A percentile compares a stretch with the other conserved stretches of the same genome.
Evolutionary conservation across 805 yeast species (phyloP).

Genomic region (Nakazawaea anatomiae): DNA sequence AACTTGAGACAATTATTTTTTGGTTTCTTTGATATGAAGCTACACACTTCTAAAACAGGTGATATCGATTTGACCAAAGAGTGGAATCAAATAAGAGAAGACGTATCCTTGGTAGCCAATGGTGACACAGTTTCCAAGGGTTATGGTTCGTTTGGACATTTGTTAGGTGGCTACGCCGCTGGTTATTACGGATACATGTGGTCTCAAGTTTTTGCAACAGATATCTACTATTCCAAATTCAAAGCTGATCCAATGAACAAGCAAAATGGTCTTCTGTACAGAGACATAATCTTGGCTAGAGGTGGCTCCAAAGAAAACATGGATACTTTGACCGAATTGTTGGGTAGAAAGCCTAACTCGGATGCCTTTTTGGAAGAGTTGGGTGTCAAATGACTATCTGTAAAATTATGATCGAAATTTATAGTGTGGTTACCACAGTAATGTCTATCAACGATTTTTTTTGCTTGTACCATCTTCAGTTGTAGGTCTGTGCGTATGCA

Average conservation of each 20-base stretch:
- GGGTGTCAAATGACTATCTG: conserved; percentile 29
- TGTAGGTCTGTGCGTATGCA: too few species aligned
- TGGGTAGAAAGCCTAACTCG: conserved; percentile 73
- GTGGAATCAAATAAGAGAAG: conserved; percentile 66
- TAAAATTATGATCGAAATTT: not conserved
- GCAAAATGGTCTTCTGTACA: conserved; percentile 55
- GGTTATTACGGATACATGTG: conserved; percentile 85
- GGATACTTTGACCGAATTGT: conserved; percentile 55
- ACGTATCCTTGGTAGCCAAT: conserved; percentile 51
- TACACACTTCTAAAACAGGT: conserved; percentile 46
- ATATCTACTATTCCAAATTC: conserved; percentile 70
- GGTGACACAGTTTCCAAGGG: conserved; percentile 58
- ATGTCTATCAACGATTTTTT: too few species aligned
- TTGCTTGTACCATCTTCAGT: too few species aligned
- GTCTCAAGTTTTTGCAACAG: conserved; percentile 83
- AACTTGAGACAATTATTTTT: conserved; percentile 74
- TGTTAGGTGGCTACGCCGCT: conserved; percentile 80
- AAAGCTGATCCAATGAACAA: conserved; percentile 61
- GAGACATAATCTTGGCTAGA: conserved; percentile 60
- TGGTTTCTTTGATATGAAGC: conserved; percentile 68
- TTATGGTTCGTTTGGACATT: conserved; percentile 73
- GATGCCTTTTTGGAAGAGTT: conserved; percentile 69
- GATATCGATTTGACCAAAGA: conserved; percentile 43
- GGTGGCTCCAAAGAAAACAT: conserved; percentile 73
- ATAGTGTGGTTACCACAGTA: too few species aligned